Evolutionary conservation across 2,329 filamentous ascomycete genomes (phyloP).

Genomic region (Pseudogymnoascus sp.): DNA sequence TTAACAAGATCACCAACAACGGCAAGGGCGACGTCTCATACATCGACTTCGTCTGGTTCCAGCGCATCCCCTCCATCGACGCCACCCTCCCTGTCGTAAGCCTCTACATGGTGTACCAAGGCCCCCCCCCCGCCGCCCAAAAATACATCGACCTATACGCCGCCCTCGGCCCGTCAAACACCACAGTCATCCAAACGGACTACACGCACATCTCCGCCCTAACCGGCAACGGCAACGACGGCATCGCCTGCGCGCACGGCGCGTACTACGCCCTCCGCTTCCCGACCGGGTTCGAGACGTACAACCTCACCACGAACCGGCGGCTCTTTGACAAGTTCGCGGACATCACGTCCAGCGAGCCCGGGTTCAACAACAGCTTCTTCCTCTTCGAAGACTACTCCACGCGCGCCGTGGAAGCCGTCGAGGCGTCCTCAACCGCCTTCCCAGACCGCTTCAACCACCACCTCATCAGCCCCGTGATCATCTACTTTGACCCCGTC

Average conservation of each 20-base stretch:
- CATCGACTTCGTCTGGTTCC: conserved; percentile 41
- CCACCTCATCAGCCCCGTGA: conserved; percentile 3
- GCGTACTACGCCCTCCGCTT: not conserved
- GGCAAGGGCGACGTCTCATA: conserved; percentile 25
- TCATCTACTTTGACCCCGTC: not conserved
- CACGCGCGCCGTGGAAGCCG: conserved; percentile 33
- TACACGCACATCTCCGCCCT: not conserved
- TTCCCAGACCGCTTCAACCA: conserved; percentile 38
- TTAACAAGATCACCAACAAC: conserved; percentile 1
- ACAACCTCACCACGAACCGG: not conserved
- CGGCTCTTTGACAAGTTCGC: conserved; percentile 20
- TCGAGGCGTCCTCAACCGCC: conserved; percentile 31
- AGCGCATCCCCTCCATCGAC: conserved; percentile 32
- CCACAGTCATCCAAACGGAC: not conserved
- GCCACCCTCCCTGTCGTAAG: conserved; percentile 21
- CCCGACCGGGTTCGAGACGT: not conserved
- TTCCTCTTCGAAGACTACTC: conserved; percentile 49
- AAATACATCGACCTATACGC: not conserved
- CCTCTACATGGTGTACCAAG: conserved; percentile 35
- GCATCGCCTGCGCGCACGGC: not conserved
- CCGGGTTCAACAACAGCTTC: not conserved
- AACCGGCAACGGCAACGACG: not conserved
- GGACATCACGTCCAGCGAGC: conserved; percentile 1
- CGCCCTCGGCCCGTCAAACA: not conserved
- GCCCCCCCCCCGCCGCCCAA: conserved; percentile 14